phyloP scores from a whole-genome alignment of 495 filamentous ascomycete genomes.

The Saxophila tyrrhenica region DNA sequence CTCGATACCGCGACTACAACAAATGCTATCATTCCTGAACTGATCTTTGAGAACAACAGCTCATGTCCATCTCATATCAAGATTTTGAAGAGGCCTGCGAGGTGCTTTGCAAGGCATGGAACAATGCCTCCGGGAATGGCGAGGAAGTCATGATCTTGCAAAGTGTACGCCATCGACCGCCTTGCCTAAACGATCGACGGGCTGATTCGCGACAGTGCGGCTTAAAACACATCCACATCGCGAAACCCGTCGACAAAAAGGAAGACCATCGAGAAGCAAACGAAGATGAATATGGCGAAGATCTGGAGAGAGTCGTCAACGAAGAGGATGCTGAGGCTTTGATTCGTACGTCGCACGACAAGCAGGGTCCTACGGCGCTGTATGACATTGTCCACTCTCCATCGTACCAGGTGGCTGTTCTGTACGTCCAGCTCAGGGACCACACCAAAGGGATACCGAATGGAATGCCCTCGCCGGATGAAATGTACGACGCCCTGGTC shows the following conservation, averaged over 20 bases:
- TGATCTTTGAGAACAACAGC: not conserved
- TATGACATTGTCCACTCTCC: slow-evolving; percentile 48
- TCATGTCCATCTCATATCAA: not conserved
- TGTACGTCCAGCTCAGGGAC: slow-evolving; percentile 43
- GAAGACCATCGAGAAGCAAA: no score
- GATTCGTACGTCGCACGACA: not conserved
- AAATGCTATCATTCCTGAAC: not conserved
- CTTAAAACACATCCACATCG: no score
- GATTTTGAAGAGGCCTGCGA: not conserved
- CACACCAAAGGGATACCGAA: no score
- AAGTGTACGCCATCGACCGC: not conserved
- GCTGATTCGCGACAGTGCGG: no score
- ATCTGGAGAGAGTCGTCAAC: no score
- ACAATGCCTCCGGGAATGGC: not conserved
- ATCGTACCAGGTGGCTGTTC: slow-evolving; percentile 45
- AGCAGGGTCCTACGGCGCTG: not conserved
- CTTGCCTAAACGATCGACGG: not conserved
- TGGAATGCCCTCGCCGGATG: slow-evolving; percentile 30
- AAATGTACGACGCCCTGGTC: slow-evolving; percentile 58
- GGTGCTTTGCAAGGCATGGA: not conserved
- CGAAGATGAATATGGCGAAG: no score
- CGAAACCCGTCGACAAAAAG: no score
- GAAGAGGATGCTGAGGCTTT: not conserved
- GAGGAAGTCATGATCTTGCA: not conserved
- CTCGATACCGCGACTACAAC: not conserved